Evolutionary conservation across 2,329 filamentous ascomycete genomes (phyloP), one percentile per base, ranked within the genome.

Genomic region (Fusarium succisae): DNA sequence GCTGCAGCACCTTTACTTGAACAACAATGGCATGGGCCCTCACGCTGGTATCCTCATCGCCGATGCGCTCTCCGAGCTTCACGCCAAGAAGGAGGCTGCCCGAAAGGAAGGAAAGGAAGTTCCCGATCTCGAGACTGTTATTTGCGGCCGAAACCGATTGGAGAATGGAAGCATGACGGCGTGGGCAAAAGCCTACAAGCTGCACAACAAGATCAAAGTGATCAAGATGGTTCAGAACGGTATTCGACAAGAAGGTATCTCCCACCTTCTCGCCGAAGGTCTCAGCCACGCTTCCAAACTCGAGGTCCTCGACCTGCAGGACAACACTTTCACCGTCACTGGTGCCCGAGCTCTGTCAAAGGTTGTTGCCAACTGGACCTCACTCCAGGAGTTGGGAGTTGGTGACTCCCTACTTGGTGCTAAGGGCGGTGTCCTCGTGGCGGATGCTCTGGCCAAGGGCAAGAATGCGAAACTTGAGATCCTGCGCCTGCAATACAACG

Each of bases 161-260:
- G 96, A 99, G 86, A 98, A 95, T 79, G 96, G 96, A 76, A 96
- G 93, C 81, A 99, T 99, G 96, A 91, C 90, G 20, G 95, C 96
- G 1, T 99, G 96, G 96, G 95, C 95, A 47, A 93, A 92, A 82
- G 89, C 94, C 2, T 98, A 94, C 82, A 91, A 91, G 78, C 91
- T 96, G 66, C 94, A 98, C 81, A 91, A 89, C 75, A 92, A 93
- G 65, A 89, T 99, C 73, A 93, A 92, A 84, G 91, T 91, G 67
- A 90, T 99, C 77, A 97, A 96, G 87, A 98, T 99, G 96, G 94
- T 97, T 32, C 96, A 98, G 84, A 98, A 99, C 82, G 96, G 96
- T 59, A 99, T 99, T 77, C 90, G 96, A 48, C 94, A 96, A 81
- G 95, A 98, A 83, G 96, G 96, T 69, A 96, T 98, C 79, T 91